Conservation (phyloP, 257 asterid species). For the Solanum pennellii region DNA sequence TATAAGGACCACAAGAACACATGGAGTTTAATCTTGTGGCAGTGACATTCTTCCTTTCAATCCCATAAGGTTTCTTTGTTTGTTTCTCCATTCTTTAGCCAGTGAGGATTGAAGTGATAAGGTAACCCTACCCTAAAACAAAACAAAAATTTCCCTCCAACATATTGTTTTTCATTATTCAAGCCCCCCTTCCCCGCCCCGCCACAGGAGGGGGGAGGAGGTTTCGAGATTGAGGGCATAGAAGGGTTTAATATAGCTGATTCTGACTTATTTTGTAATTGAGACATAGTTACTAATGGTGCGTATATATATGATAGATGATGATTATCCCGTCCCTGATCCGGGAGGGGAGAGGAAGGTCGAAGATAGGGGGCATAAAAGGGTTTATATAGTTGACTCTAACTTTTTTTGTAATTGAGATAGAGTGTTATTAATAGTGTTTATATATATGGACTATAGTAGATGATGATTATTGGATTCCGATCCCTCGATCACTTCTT, state of each 20-base stretch:
- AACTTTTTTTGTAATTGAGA: too few relatives aligned
- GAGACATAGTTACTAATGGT: not conserved
- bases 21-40: constrained; percentile 10
- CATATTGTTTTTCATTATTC: not conserved
- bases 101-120: constrained; percentile 19
- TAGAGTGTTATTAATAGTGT: too few relatives aligned
- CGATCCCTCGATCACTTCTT: not conserved
- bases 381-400: too few relatives aligned
- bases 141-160: constrained; percentile 1
- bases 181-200: not conserved
- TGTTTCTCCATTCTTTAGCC: constrained; percentile 19
- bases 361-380: too few relatives aligned
- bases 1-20: constrained; percentile 22
- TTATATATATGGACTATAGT: too few relatives aligned
- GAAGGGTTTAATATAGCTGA: not conserved
- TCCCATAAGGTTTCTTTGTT: constrained; percentile 28
- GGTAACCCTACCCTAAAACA: constrained; percentile 13
- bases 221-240: not conserved
- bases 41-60: constrained; percentile 9
- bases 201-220: too few relatives aligned
- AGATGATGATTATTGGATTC: too few relatives aligned
- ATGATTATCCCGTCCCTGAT: not conserved
- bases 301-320: not conserved
- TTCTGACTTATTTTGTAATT: not conserved
- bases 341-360: too few relatives aligned